phyloP scores from a whole-genome alignment of 768 basidiomycete genomes.

The Trametes sanguinea region DNA sequence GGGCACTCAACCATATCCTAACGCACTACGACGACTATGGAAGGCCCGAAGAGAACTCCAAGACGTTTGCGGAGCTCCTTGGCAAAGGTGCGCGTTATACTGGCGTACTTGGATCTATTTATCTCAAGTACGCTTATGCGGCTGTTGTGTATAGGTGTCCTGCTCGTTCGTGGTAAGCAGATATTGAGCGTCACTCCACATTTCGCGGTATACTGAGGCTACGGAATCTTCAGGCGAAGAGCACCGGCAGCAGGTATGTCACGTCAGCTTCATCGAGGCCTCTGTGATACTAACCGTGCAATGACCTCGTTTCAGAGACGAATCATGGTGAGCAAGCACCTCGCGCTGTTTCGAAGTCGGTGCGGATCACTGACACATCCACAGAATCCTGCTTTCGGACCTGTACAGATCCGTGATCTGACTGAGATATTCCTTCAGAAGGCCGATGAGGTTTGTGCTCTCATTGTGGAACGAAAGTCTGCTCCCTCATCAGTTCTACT shows the following conservation, averaged over 20 bases:
- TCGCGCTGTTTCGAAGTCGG: background rate
- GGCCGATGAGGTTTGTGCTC: constrained; percentile 43
- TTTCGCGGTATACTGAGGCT: background rate
- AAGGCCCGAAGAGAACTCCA: constrained; percentile 48
- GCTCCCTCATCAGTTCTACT: no score
- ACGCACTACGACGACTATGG: constrained; percentile 55
- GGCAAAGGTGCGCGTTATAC: constrained; percentile 34
- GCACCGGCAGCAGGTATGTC: constrained; percentile 43
- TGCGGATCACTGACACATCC: background rate
- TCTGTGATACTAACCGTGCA: background rate
- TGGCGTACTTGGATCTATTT: no score
- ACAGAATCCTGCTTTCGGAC: constrained; percentile 69
- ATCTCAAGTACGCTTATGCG: no score
- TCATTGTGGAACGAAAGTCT: no score
- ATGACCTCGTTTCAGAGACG: constrained; percentile 6
- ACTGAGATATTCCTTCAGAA: constrained; percentile 61
- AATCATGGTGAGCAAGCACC: constrained; percentile 31
- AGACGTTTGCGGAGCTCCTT: constrained; percentile 42
- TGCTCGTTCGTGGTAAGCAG: constrained; percentile 3
- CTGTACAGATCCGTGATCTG: constrained; percentile 56
- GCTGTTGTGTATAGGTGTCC: background rate
- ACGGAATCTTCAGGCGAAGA: constrained; percentile 29
- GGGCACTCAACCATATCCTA: constrained; percentile 65
- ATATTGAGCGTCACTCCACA: background rate
- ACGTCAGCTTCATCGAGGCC: no score